Conservation (phyloP, 805 yeast species). For the Saccharomycopsis babjevae region DNA sequence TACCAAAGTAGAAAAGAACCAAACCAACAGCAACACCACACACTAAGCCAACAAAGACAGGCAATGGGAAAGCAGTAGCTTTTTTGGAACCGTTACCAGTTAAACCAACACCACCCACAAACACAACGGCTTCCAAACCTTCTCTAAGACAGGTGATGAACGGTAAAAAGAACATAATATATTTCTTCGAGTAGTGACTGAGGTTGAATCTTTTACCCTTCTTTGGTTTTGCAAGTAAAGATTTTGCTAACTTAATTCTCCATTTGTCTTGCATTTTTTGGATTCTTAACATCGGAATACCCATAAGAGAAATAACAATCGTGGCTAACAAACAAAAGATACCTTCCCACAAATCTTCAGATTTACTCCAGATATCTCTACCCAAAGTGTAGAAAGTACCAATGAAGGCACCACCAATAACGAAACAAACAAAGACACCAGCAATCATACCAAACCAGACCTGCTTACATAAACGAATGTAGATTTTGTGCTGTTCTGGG, state of each 20-base stretch:
- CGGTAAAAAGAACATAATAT: slow-evolving; percentile 83
- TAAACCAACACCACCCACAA: slow-evolving; percentile 92
- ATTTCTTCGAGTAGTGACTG: slow-evolving; percentile 53
- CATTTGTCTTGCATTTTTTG: slow-evolving; percentile 96
- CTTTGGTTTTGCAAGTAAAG: slow-evolving; percentile 53
- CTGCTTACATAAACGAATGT: slow-evolving; percentile 58
- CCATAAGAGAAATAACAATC: slow-evolving; percentile 83
- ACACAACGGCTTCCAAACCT: slow-evolving; percentile 93
- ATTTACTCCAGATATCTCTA: slow-evolving; percentile 71
- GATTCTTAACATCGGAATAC: slow-evolving; percentile 90
- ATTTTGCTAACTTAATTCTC: slow-evolving; percentile 88
- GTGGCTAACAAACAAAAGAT: slow-evolving; percentile 85
- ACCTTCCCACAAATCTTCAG: slow-evolving; percentile 98
- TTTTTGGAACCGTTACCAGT: slow-evolving; percentile 29
- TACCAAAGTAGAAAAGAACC: slow-evolving; percentile 71
- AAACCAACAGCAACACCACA: slow-evolving; percentile 70
- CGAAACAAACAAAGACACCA: slow-evolving; percentile 73
- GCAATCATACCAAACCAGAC: slow-evolving; percentile 75
- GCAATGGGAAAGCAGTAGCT: slow-evolving; percentile 78
- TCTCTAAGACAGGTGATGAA: slow-evolving; percentile 88
- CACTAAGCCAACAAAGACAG: slow-evolving; percentile 79
- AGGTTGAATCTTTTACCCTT: slow-evolving; percentile 43
- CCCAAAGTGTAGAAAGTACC: slow-evolving; percentile 82
- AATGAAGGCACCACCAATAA: slow-evolving; percentile 86
- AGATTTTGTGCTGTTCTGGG: slow-evolving; percentile 27